Percentiles rank a stretch among this genome's conserved stretches.
Conservation (phyloP, 352 stramenopile species). For the Phytophthora hybrid region DNA sequence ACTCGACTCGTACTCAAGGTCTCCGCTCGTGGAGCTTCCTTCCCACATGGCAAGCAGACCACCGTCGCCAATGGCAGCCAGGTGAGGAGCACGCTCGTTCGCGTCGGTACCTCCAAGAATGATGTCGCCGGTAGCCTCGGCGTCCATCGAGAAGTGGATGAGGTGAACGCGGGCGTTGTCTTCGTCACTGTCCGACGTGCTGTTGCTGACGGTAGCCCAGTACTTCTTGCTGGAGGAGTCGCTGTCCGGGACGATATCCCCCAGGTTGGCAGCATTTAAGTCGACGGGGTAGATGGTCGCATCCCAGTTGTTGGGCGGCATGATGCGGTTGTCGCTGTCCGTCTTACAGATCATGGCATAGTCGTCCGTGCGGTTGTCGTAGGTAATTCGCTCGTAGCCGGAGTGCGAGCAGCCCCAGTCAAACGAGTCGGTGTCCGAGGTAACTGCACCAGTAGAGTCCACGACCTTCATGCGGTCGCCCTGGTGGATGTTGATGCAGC, state of each 20-base stretch:
- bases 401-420: constrained; percentile 53
- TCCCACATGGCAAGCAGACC: constrained; percentile 23
- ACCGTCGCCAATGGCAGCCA: too few relatives aligned
- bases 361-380: constrained; percentile 46
- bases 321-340: constrained; percentile 73
- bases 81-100: constrained; percentile 54
- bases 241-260: constrained; percentile 53
- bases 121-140: constrained; percentile 47
- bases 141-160: constrained; percentile 46
- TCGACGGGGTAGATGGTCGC: constrained; percentile 61
- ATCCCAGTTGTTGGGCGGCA: constrained; percentile 51
- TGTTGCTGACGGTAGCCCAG: constrained; percentile 60
- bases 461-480: constrained; percentile 69
- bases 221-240: constrained; percentile 39
- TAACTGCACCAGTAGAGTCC: constrained; percentile 32
- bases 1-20: constrained; percentile 24
- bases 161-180: constrained; percentile 54
- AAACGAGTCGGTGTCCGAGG: constrained; percentile 45
- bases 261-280: constrained; percentile 53
- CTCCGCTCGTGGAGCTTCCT: constrained; percentile 38
- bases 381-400: constrained; percentile 17
- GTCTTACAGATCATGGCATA: constrained; percentile 64
- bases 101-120: constrained; percentile 44
- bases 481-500: constrained; percentile 72
- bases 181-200: constrained; percentile 16